Evolutionary conservation across 306 rosid species (phyloP).

Genomic region (Medicago lupulina): DNA sequence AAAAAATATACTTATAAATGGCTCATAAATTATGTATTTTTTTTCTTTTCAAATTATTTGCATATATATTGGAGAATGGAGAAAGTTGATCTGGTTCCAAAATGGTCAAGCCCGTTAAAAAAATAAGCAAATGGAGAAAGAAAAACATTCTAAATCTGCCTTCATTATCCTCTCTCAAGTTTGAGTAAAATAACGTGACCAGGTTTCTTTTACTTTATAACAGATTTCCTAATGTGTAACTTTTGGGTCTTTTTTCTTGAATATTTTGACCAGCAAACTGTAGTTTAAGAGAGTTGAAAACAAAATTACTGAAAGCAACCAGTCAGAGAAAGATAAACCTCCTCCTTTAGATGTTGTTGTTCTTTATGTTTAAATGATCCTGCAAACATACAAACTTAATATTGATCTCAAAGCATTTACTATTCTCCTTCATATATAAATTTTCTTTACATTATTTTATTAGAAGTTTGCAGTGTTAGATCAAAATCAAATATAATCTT

Average conservation of each 20-base stretch:
- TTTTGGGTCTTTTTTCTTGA: background rate
- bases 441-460: background rate
- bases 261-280: background rate
- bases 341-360: background rate
- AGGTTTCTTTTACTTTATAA: background rate
- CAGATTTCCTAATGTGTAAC: background rate
- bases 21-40: too few species aligned
- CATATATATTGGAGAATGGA: too few species aligned
- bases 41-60: too few species aligned
- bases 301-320: conserved; percentile 4
- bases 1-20: too few species aligned
- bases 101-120: too few species aligned
- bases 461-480: background rate
- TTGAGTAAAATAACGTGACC: too few species aligned
- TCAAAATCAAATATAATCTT: background rate
- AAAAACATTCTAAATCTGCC: too few species aligned
- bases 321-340: background rate
- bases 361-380: background rate
- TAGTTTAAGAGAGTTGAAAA: background rate
- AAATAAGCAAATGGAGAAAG: too few species aligned
- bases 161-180: too few species aligned
- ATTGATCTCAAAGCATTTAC: background rate
- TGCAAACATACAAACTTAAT: background rate
- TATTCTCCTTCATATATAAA: background rate
- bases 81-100: too few species aligned